Base-by-base conservation (phyloP, 2,329 filamentous ascomycete genomes). In the Fusarium algeriense region DNA sequence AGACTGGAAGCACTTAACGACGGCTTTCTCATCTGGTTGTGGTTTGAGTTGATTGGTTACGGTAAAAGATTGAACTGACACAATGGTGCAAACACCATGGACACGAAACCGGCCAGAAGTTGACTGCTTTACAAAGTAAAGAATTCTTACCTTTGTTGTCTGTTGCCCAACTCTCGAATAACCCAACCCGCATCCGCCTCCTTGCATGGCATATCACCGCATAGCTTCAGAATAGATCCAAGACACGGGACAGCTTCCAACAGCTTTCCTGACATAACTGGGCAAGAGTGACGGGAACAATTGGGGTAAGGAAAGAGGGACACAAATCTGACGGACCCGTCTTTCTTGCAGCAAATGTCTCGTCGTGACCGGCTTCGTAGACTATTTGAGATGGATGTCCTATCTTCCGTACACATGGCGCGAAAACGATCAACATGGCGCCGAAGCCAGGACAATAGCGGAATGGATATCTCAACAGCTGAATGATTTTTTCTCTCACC, bases 401-500 rank as follows among this genome's bases (percentile, higher is more conserved):
- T 65, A 41, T 56, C 35, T 28, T n/a, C 26, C 9, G 19, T 44
- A 26, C 55, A 30, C 10, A 61, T 30, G 26, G 41, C 57, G 68
- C 55, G 45, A 63, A 60, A 58, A 64, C 52, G 70, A 75, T 71
- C 74, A 66, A 59, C 56, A 62, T 72, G 70, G 64, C 58, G 58
- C 50, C 58, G 49, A 67, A 63, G 44, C 62, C 70, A 70, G 54
- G 34, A 70, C 57, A 49, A 60, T 43, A 67, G 32, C 37, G 63
- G 53, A 71, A 58, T 56, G 65, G 65, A 49, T 60, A 68, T 61
- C 56, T 58, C 53, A 73, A 69, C 63, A 71, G 61, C 48, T 65
- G 55, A 59, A 45, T 57, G 48, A 9, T 61, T 41, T 57, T 56
- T 50, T 41, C 35, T 58, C 46, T 64, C 58, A 17, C 54, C 37